These are phyloP conservation scores for Camelina laxa DNA, from an alignment of 345 rosid species.

Conservation along the genomic window DNA sequence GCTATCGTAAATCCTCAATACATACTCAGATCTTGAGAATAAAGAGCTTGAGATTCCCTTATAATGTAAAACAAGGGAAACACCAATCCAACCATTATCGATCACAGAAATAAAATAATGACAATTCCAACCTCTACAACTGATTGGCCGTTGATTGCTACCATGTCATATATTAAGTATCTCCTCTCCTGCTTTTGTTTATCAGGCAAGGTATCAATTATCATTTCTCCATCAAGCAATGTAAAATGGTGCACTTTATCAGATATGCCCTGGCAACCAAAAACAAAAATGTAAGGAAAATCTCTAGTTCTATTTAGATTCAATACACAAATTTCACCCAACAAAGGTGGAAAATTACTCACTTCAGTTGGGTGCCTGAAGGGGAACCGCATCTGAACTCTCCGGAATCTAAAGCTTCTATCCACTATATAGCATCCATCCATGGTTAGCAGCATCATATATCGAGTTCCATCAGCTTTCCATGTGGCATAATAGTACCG, in stretches of 20 bases:
- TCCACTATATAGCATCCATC: constrained; percentile 95
- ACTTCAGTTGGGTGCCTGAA: constrained; percentile 71
- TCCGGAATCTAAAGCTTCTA: constrained; percentile 82
- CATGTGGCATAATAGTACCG: constrained; percentile 98
- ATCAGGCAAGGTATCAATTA: constrained; percentile 93
- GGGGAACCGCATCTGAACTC: constrained; percentile 99
- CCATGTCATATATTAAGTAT: constrained; percentile 95
- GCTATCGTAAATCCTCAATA: constrained; percentile 29
- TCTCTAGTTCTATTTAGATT: constrained; percentile 12
- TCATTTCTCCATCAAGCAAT: constrained; percentile 98
- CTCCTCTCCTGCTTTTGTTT: constrained; percentile 93
- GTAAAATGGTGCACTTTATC: constrained; percentile 87
- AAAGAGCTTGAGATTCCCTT: constrained; percentile 8
- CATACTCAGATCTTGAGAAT: constrained; percentile 10
- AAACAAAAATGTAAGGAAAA: constrained; percentile 1
- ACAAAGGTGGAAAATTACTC: constrained; percentile 42
- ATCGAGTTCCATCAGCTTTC: constrained; percentile 99
- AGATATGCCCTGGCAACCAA: constrained; percentile 62
- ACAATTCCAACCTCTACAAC: constrained; percentile 71
- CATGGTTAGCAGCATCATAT: constrained; percentile 89
- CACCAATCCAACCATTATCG: constrained; percentile 16
- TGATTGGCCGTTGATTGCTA: constrained; percentile 74
- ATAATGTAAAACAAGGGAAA: constrained; percentile 7
- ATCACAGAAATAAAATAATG: constrained; percentile 34
- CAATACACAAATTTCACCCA: not conserved